phyloP scores from a whole-genome alignment of 108 stramenopile species.

The Craspedostauros australis region DNA sequence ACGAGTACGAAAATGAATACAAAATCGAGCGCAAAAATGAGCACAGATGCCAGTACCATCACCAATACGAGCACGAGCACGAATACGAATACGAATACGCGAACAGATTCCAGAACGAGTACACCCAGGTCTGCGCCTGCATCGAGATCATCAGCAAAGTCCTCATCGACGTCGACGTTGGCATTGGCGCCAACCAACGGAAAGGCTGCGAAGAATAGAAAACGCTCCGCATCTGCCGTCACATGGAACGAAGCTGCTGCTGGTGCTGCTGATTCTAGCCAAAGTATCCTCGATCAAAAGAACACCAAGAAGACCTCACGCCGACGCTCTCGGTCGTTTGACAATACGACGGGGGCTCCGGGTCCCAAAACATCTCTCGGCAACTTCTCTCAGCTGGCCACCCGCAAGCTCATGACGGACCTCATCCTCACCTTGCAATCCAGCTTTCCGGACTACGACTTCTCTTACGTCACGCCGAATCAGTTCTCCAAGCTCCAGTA shows the following conservation, averaged over 20 bases:
- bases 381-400: conserved; percentile 64
- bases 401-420: conserved; percentile 85
- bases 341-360: conserved; percentile 23
- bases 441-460: conserved; percentile 93
- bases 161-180: background rate
- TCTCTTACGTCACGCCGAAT: conserved; percentile 62
- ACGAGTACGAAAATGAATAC: no score
- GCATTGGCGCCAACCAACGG: background rate
- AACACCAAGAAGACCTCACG: conserved; percentile 12
- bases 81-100: no score
- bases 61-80: no score
- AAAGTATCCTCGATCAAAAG: background rate
- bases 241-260: conserved; percentile 5
- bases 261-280: background rate
- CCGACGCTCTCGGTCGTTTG: conserved; percentile 39
- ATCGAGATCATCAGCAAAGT: no score
- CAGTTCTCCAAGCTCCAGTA: conserved; percentile 65
- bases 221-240: conserved; percentile 9
- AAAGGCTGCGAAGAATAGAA: background rate
- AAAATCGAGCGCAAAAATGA: no score
- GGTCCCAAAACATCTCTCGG: conserved; percentile 40
- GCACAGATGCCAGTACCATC: no score
- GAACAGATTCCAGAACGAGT: no score
- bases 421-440: conserved; percentile 90
- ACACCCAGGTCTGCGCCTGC: no score